Evolutionary conservation across 495 filamentous ascomycete species (phyloP), one percentile per base, ranked within the genome.

Genomic region (Massariosphaeria phaeospora): DNA sequence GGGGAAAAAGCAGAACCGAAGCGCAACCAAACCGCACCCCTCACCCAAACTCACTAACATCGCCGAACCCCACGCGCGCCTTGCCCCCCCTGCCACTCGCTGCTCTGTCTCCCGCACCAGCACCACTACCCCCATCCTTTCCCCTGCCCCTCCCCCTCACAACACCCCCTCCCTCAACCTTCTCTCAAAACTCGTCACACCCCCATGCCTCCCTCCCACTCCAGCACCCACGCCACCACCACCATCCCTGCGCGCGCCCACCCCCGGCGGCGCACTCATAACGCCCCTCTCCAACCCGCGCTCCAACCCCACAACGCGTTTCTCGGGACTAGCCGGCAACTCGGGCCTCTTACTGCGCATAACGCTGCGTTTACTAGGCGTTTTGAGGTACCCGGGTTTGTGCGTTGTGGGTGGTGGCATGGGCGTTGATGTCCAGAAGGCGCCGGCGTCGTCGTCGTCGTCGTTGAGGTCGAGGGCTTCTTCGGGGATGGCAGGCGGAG

Each of bases 111-210:
- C 46, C 31, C 20, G 21, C 24, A 23, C 35, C 43, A 27, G 3
- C 50, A 11, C 25, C 50, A 5, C 30, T 24, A 26, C 36, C 44
- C n/a, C 40, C 15, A 20, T 35, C 43, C 10, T 12, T 31, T 30
- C 54, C 54, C 21, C 11, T 10, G 1, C 17, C 41, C 15, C 21
- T 34, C 2, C 45, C 33, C 43, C 34, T 31, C 24, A 13, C 17
- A 24, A 24, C 44, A 58, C 62, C 13, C 51, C 42, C 23, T 63
- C 63, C 49, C 63, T 54, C 50, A 72, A 49, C 35, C 66, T 69
- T 15, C 61, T 35, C 52, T 64, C 66, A 56, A 72, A 72, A 31
- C 68, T 65, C 41, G 65, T 70, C 30, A 72, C 57, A 2, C 33
- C 45, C 5, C 25, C 33, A 12, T 1, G 33, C 20, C 33, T 31